Evolutionary conservation across 495 filamentous ascomycete genomes (phyloP).

Genomic region (Neurospora sp.): DNA sequence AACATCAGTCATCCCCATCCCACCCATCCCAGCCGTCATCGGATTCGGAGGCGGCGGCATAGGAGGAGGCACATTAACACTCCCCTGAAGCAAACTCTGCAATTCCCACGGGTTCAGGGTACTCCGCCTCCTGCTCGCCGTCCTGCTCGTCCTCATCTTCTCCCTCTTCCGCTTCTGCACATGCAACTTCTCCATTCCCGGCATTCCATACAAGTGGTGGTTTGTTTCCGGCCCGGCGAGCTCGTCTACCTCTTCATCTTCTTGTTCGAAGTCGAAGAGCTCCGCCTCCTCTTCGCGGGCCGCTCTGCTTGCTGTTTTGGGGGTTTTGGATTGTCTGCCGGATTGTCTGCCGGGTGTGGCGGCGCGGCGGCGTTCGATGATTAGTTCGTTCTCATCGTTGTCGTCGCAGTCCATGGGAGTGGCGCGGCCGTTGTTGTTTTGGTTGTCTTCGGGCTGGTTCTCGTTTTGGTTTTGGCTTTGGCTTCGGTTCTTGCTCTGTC

Average conservation of each 20-base stretch:
- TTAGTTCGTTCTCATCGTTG: slow-evolving; percentile 7
- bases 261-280: not conserved
- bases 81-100: slow-evolving; percentile 33
- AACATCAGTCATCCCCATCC: not conserved
- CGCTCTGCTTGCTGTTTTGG: not conserved
- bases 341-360: not conserved
- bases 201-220: not conserved
- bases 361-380: not conserved
- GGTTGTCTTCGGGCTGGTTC: not conserved
- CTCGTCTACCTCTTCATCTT: slow-evolving; percentile 14
- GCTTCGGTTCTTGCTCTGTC: slow-evolving; percentile 1
- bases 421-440: not conserved
- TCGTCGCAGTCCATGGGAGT: not conserved
- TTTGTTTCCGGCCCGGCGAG: slow-evolving; percentile 8
- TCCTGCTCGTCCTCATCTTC: slow-evolving; percentile 31
- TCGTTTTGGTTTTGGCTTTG: not conserved
- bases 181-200: slow-evolving; percentile 1
- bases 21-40: not conserved
- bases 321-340: not conserved
- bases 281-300: not conserved
- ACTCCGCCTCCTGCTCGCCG: slow-evolving; percentile 49
- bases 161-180: slow-evolving; percentile 32
- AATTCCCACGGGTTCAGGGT: slow-evolving; percentile 65
- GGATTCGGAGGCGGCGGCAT: not conserved
- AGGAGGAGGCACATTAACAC: not conserved